Conservation (phyloP, 2,329 filamentous ascomycete species). For the Sordariomycetes sp. region DNA sequence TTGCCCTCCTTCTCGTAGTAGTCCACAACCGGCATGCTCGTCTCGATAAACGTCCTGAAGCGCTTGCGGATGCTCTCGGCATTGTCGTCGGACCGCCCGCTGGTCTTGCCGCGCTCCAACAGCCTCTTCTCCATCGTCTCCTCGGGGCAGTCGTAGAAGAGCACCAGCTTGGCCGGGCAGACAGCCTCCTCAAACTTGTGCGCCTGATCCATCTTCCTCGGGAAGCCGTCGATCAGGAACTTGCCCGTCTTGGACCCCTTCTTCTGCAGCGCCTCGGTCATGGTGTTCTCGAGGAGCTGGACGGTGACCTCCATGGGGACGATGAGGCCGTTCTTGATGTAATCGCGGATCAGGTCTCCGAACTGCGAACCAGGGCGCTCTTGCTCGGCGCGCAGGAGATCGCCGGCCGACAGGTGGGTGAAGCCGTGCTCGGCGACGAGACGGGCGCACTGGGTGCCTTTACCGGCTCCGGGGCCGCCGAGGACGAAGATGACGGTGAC, state of each 20-base stretch:
- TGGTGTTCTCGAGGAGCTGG: conserved; percentile 86
- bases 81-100: conserved; percentile 87
- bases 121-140: conserved; percentile 76
- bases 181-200: conserved; percentile 87
- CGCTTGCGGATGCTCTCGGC: conserved; percentile 92
- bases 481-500: conserved; percentile 96
- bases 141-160: conserved; percentile 94
- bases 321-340: conserved; percentile 91
- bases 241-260: conserved; percentile 44
- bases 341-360: conserved; percentile 82
- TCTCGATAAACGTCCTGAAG: conserved; percentile 89
- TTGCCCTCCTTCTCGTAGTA: conserved; percentile 68
- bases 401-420: conserved; percentile 86
- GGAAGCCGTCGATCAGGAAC: conserved; percentile 80
- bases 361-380: conserved; percentile 78
- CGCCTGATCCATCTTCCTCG: conserved; percentile 95
- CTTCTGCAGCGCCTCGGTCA: conserved; percentile 58
- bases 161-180: conserved; percentile 71
- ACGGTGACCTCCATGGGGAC: conserved; percentile 99
- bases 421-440: conserved; percentile 85
- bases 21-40: conserved; percentile 94
- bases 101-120: conserved; percentile 85
- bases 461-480: conserved; percentile 89
- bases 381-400: conserved; percentile 90
- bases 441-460: conserved; percentile 89